Evolutionary conservation across 2,329 filamentous ascomycete species (phyloP).

Genomic region (Clonostachys sp.): DNA sequence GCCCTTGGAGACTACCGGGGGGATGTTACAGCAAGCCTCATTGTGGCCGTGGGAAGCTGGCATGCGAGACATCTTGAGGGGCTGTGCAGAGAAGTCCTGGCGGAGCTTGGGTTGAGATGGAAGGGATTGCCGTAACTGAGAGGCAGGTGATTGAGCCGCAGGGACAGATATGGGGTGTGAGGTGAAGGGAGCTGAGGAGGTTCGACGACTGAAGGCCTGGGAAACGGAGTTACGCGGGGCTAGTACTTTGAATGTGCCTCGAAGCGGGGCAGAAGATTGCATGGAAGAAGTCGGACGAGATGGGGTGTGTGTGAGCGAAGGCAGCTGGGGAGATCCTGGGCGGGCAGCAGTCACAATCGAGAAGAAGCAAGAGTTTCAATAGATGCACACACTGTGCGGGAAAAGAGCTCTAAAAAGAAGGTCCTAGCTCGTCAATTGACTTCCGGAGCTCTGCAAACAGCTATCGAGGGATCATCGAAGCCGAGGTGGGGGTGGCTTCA

Average conservation of each 20-base stretch:
- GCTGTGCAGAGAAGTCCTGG: background rate
- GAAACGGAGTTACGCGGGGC: no score
- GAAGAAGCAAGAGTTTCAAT: no score
- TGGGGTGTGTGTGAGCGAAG: no score
- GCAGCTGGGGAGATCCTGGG: no score
- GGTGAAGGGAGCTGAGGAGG: background rate
- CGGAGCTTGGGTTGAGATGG: background rate
- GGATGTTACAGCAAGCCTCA: constrained; percentile 53
- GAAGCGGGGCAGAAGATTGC: background rate
- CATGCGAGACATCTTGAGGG: constrained; percentile 28
- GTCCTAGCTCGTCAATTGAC: no score
- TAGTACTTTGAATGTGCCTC: background rate
- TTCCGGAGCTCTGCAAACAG: no score
- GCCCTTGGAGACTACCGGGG: constrained; percentile 49
- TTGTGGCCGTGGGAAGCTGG: constrained; percentile 40
- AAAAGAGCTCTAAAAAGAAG: no score
- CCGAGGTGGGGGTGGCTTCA: no score
- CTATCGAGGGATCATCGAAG: no score
- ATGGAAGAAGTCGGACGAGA: background rate
- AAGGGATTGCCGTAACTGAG: background rate
- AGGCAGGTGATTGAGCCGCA: background rate
- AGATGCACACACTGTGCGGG: no score
- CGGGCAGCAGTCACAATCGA: no score
- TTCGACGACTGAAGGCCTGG: no score
- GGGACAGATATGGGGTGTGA: background rate